Evolutionary conservation across 371 early-diverging fungal species (phyloP), one percentile per base, ranked within the genome.

Genomic region (Mortierella polycephala): DNA sequence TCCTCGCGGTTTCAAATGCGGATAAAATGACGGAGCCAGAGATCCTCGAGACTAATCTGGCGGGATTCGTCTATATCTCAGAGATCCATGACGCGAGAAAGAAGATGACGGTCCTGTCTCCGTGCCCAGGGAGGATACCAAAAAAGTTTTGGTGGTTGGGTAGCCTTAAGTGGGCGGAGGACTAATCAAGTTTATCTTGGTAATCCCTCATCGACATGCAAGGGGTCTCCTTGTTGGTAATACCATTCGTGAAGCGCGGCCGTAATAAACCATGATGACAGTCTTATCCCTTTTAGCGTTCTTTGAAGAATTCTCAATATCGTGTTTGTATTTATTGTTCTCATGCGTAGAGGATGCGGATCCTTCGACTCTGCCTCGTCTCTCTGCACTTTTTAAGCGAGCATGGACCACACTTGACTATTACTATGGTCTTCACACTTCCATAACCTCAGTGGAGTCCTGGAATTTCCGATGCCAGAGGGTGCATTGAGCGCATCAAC

Each of bases 31-130:
- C 84, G n/a, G 95, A 96, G 70, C 84, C 84, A 8, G 81, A 80
- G 5, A 64, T 96, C 13, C 68, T 96, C 37, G 92, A 90, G 45
- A 85, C 88, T 16, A 94, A 91, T 74, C 81, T 95, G 4, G 83
- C 91, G 9, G 98, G 98, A 0, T 98, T 96, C 82, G 88, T 98
- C 44, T 95, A 95, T 67, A 90, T 98, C 37, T 92, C 95, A 6
- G 94, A 94, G 63, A 92, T 97, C 10, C 94, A 96, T 75, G 94
- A 90, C 55, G 85, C 81, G 3, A 93, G 92, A 66, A 82, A 87
- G 52, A 94, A 92, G 72, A 71, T 98, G 74, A 96, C 93, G 0
- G 84, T 98, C 21, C 67, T 97, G 30, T 88, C 95, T 9, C 99
- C 99, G 7, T 91, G 92, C 39, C 95, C 97, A 4, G 96, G 96